Evolutionary conservation across 805 yeast species (phyloP).

Genomic region (Pichia sporocuriosa): DNA sequence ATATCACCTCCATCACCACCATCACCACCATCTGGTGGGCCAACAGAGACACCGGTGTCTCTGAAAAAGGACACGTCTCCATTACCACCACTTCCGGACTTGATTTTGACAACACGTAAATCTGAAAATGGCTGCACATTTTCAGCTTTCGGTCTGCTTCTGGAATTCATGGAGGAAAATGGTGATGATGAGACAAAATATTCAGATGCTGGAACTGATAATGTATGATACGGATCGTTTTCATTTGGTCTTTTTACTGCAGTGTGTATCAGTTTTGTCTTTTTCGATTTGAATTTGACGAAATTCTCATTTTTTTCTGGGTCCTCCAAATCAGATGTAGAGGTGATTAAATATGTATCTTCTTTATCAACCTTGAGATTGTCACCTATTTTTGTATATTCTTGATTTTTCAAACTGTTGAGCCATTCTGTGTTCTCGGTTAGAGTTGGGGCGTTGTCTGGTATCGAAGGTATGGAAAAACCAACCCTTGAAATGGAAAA

Average conservation of each 20-base stretch:
- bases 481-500: background rate
- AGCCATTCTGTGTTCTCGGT: conserved; percentile 31
- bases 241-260: conserved; percentile 14
- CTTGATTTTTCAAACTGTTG: conserved; percentile 9
- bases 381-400: background rate
- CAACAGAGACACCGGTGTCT: conserved; percentile 76
- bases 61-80: conserved; percentile 82
- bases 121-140: conserved; percentile 47
- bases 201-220: conserved; percentile 27
- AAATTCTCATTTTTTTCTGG: conserved; percentile 16
- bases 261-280: conserved; percentile 10
- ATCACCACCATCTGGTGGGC: conserved; percentile 99
- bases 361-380: background rate
- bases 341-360: conserved; percentile 18
- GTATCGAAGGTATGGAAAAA: conserved; percentile 13
- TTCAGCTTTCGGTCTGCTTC: conserved; percentile 39
- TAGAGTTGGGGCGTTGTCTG: conserved; percentile 33
- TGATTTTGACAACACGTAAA: conserved; percentile 55
- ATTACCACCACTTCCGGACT: conserved; percentile 83
- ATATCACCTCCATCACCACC: conserved; percentile 92
- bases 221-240: conserved; percentile 20
- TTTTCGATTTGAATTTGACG: conserved; percentile 10
- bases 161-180: conserved; percentile 30
- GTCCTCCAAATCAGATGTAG: conserved; percentile 18
- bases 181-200: conserved; percentile 34